Percentiles rank a stretch among this genome's conserved stretches.
Evolutionary conservation across 2,329 filamentous ascomycete species (phyloP).

Genomic region (Sporothrix dimorphospora): DNA sequence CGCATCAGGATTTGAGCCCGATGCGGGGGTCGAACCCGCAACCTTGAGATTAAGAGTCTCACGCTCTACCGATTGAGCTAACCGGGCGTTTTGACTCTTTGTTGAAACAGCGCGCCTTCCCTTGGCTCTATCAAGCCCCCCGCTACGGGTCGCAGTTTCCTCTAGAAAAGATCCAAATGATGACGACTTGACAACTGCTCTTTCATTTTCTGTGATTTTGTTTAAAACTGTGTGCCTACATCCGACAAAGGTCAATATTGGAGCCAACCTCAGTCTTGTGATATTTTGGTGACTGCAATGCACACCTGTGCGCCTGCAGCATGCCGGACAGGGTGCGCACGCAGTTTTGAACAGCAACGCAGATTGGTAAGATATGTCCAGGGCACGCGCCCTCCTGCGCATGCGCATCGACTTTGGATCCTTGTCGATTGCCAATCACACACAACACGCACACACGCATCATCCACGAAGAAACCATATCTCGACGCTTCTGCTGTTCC

Average conservation of each 20-base stretch:
- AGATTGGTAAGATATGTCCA: slow-evolving; percentile 10
- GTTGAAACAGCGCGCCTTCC: neutral
- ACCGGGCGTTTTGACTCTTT: slow-evolving; percentile 46
- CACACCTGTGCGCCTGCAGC: slow-evolving; percentile 13
- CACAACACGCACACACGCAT: neutral
- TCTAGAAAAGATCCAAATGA: no score
- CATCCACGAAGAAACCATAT: neutral
- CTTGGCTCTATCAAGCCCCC: neutral
- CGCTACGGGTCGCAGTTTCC: neutral
- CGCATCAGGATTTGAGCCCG: slow-evolving; percentile 49
- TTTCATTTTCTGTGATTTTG: neutral
- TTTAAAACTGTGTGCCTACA: neutral
- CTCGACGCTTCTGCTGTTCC: neutral
- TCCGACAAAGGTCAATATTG: neutral
- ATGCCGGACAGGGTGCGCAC: slow-evolving; percentile 16
- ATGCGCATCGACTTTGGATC: neutral
- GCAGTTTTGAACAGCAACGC: neutral
- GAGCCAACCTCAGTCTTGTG: neutral
- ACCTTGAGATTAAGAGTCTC: slow-evolving; percentile 63
- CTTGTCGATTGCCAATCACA: neutral
- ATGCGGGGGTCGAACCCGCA: slow-evolving; percentile 51
- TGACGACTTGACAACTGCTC: neutral
- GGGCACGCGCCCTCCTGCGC: slow-evolving; percentile 3
- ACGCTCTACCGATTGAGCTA: slow-evolving; percentile 75
- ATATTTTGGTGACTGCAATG: neutral